These are phyloP conservation scores for Myxozyma nipponensis DNA, from an alignment of 805 yeast genomes.

Conservation along the genomic window DNA sequence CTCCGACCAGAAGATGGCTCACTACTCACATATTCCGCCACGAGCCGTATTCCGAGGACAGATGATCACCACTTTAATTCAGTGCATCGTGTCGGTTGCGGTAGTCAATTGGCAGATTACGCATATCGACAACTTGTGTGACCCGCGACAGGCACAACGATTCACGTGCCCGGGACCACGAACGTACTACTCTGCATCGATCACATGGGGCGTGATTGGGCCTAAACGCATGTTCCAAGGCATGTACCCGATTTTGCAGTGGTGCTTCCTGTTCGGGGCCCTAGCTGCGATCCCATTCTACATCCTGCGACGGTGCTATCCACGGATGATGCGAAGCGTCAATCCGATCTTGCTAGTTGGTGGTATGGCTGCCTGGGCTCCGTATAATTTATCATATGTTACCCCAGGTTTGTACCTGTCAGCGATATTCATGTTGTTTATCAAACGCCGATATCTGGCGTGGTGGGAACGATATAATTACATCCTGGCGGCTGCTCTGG, in stretches of 20 bases:
- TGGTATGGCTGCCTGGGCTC: slow-evolving; percentile 17
- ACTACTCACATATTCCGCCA: slow-evolving; percentile 62
- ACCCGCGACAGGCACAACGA: slow-evolving; percentile 40
- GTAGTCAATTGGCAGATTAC: slow-evolving; percentile 43
- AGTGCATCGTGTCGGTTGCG: slow-evolving; percentile 43
- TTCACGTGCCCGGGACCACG: slow-evolving; percentile 49
- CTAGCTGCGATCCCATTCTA: slow-evolving; percentile 14
- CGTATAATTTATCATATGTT: slow-evolving; percentile 5
- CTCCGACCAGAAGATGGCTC: slow-evolving; percentile 58
- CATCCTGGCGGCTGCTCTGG: slow-evolving; percentile 59
- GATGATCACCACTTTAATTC: slow-evolving; percentile 45
- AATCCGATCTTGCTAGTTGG: slow-evolving; percentile 26
- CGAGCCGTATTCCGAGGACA: slow-evolving; percentile 54
- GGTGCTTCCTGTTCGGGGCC: slow-evolving; percentile 20
- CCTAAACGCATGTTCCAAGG: slow-evolving; percentile 51
- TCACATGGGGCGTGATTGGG: slow-evolving; percentile 63
- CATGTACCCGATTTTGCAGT: slow-evolving; percentile 16
- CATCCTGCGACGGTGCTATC: slow-evolving; percentile 5
- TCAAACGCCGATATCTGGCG: slow-evolving; percentile 51
- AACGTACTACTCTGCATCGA: slow-evolving; percentile 52
- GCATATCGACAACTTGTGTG: slow-evolving; percentile 44
- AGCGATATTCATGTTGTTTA: slow-evolving; percentile 51
- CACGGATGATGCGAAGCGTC: slow-evolving; percentile 4
- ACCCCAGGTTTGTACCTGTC: slow-evolving; percentile 7
- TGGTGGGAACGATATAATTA: slow-evolving; percentile 80